phyloP scores from a whole-genome alignment of 441 rosid genomes.

The Eruca vesicaria region DNA sequence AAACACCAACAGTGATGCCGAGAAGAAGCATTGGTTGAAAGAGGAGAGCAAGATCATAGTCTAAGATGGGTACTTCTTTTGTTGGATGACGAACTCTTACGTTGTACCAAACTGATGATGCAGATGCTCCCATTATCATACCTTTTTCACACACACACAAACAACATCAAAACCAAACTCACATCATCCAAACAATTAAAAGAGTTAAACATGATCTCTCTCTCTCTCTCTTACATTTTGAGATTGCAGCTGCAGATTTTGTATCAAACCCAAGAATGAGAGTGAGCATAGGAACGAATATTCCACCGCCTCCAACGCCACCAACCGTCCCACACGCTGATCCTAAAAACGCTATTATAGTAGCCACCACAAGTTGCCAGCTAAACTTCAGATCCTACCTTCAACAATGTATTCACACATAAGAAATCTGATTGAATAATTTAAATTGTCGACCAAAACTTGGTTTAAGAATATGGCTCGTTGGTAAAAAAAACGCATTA shows the following conservation, averaged over 20 bases:
- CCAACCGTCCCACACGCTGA: conserved; percentile 96
- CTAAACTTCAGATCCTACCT: conserved; percentile 63
- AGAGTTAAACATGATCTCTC: not conserved
- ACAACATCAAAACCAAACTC: not conserved
- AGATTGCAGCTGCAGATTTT: conserved; percentile 96
- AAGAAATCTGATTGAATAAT: too few species aligned
- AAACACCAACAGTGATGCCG: conserved; percentile 87
- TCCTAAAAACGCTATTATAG: conserved; percentile 84
- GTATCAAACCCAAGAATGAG: conserved; percentile 88
- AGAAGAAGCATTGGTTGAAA: conserved; percentile 92
- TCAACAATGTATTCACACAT: not conserved
- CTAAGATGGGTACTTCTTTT: conserved; percentile 82
- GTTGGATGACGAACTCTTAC: conserved; percentile 81
- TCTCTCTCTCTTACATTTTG: conserved; percentile 57
- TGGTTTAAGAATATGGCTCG: too few species aligned
- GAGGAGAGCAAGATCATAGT: conserved; percentile 84
- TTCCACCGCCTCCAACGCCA: conserved; percentile 98
- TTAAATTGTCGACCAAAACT: too few species aligned
- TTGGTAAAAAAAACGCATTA: too few species aligned
- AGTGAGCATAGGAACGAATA: conserved; percentile 96
- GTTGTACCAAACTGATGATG: conserved; percentile 96
- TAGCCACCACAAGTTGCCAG: conserved; percentile 70
- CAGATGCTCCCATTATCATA: conserved; percentile 97
- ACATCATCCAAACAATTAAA: not conserved
- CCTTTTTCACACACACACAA: conserved; percentile 4